A percentile compares a stretch with the other conserved stretches of the same genome.
These are phyloP conservation scores for Ciborinia camelliae DNA, from an alignment of 2,329 filamentous ascomycete species.

Conservation along the genomic window DNA sequence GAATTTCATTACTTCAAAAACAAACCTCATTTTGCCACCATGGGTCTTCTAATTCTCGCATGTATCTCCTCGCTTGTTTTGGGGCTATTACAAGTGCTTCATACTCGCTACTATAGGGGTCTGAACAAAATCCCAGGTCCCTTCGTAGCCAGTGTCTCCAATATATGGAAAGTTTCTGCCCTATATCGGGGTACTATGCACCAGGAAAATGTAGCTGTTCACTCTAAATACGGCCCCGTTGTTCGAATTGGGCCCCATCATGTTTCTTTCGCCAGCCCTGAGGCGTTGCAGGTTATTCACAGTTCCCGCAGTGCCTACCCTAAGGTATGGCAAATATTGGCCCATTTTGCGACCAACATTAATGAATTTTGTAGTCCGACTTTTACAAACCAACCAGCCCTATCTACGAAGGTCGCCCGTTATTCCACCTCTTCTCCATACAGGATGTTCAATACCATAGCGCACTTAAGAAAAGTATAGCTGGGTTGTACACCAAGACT, in stretches of 20 bases:
- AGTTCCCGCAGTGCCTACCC: constrained; percentile 40
- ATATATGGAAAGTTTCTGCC: constrained; percentile 38
- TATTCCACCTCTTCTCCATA: constrained; percentile 17
- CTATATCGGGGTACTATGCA: not conserved
- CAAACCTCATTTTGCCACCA: too few species aligned
- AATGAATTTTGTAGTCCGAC: too few species aligned
- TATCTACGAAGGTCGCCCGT: too few species aligned
- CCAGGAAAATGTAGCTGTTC: constrained; percentile 43
- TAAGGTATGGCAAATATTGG: constrained; percentile 10
- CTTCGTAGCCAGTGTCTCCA: constrained; percentile 42
- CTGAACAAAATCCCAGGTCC: constrained; percentile 44
- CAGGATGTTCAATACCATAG: constrained; percentile 40
- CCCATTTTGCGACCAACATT: too few species aligned
- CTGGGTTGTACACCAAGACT: not conserved
- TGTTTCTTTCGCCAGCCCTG: constrained; percentile 54
- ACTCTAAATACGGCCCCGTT: constrained; percentile 52
- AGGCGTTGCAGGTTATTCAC: constrained; percentile 59
- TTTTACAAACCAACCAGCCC: too few species aligned
- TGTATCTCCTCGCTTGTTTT: too few species aligned
- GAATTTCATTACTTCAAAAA: too few species aligned
- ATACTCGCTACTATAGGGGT: not conserved
- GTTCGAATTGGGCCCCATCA: constrained; percentile 56
- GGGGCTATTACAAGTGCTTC: too few species aligned
- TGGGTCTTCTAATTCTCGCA: too few species aligned
- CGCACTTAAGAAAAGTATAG: constrained; percentile 28